Evolutionary conservation across 345 rosid species (phyloP), one percentile per base, ranked within the genome.

Genomic region (Lumnitzera littorea): DNA sequence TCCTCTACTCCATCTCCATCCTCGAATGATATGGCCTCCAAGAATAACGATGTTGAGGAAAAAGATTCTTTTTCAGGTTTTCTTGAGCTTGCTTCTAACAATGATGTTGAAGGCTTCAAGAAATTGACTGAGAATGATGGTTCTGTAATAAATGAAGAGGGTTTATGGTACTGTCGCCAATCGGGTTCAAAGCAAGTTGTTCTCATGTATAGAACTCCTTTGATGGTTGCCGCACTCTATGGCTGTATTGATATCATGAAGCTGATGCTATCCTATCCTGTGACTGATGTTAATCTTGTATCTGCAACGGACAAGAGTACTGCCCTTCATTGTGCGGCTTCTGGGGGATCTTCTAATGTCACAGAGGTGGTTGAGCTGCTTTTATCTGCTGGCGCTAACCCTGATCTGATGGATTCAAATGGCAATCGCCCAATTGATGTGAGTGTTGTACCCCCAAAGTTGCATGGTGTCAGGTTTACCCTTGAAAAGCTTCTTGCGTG

Each of bases 321-420:
- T 2, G 95, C 98, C 36, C 84, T 89, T 62, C 98, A 92, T 66
- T 92, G 98, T 77, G 98, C 96, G 72, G 91, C 95, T 9, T 84
- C 96, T 0, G 96, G 98, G 25, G 98, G 98, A 24, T 87, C 97
- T 13, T 64, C 68, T 47, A 92, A 84, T 74, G 91, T 83, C 59
- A 68, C 84, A 3, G 94, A 81, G 67, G 91, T 78, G 41, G 96
- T 89, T 47, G 85, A 73, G 50, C 78, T 92, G 65, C 97, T 92
- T 71, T 60, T 89, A 52, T 80, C 88, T 0, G 86, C 97, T 9
- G 97, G 97, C 49, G 96, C 94, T 9, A 92, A 92, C 72, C 77
- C 84, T 29, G 81, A 72, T 69, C 50, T 75, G 65, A 48, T 76
- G 7, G 91, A 92, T 74, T 79, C 77, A 12, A 80, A 76, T 50